phyloP scores from a whole-genome alignment of 352 stramenopile species.

The Globisporangium radiosum region DNA sequence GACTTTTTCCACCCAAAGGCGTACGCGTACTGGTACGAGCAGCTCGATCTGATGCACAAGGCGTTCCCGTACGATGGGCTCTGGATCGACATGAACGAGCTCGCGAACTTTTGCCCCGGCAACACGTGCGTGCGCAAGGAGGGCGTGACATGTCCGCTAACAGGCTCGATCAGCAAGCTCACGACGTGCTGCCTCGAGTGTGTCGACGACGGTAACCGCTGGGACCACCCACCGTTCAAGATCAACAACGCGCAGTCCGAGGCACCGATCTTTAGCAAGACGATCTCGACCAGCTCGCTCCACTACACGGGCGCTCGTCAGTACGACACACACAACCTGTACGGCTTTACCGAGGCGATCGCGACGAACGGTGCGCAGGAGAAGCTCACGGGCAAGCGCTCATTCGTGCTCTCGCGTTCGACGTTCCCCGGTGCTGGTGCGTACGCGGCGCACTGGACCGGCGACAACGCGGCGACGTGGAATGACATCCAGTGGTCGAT shows the following conservation, averaged over 20 bases:
- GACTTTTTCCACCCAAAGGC: conserved; percentile 78
- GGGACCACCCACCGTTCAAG: conserved; percentile 41
- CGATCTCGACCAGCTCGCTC: conserved; percentile 43
- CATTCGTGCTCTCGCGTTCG: conserved; percentile 68
- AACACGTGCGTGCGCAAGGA: conserved; percentile 28
- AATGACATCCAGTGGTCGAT: conserved; percentile 71
- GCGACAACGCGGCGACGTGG: conserved; percentile 75
- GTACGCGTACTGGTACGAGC: conserved; percentile 55
- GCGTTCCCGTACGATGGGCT: conserved; percentile 54
- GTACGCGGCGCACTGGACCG: conserved; percentile 69
- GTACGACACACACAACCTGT: conserved; percentile 82
- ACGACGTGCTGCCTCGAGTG: conserved; percentile 46
- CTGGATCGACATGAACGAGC: conserved; percentile 89
- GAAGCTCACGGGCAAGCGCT: conserved; percentile 41
- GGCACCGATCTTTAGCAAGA: conserved; percentile 51
- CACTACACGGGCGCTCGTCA: conserved; percentile 49
- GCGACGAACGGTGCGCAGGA: conserved; percentile 50
- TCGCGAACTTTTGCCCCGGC: conserved; percentile 69
- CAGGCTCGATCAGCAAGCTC: conserved; percentile 21
- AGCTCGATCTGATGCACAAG: conserved; percentile 52
- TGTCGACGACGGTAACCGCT: conserved; percentile 35
- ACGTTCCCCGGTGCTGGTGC: conserved; percentile 59
- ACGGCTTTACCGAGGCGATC: conserved; percentile 70
- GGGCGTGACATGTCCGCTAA: conserved; percentile 26
- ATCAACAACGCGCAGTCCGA: conserved; percentile 47